Conservation (phyloP, 192 early-diverging fungal species). For the Backusella psychrophila region DNA sequence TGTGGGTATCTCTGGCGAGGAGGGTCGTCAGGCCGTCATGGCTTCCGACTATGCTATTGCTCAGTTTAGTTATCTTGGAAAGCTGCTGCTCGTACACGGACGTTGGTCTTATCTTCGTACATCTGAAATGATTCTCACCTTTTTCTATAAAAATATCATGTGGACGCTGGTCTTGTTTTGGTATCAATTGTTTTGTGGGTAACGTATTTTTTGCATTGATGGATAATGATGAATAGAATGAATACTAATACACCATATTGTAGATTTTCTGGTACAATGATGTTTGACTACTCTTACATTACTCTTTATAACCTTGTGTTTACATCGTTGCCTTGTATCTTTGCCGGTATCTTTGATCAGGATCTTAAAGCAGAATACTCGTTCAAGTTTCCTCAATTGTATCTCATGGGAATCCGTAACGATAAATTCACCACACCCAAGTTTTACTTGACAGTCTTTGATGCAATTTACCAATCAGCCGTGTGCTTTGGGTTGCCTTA, state of each 20-base stretch:
- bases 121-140: slow-evolving; percentile 60
- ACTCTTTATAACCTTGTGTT: slow-evolving; percentile 80
- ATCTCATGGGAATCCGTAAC: slow-evolving; percentile 60
- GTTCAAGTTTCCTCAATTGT: slow-evolving; percentile 69
- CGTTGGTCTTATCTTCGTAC: slow-evolving; percentile 63
- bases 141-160: slow-evolving; percentile 77
- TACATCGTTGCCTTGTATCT: slow-evolving; percentile 69
- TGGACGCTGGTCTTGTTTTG: slow-evolving; percentile 71
- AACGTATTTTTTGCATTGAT: slow-evolving; percentile 17
- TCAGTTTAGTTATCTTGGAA: slow-evolving; percentile 66
- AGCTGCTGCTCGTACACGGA: slow-evolving; percentile 71
- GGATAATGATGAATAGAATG: background rate
- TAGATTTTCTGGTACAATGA: slow-evolving; percentile 66
- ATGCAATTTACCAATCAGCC: slow-evolving; percentile 66
- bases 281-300: slow-evolving; percentile 79
- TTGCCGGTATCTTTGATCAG: slow-evolving; percentile 71
- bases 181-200: slow-evolving; percentile 82
- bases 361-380: slow-evolving; percentile 61
- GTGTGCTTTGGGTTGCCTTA: slow-evolving; percentile 61
- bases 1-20: slow-evolving; percentile 74
- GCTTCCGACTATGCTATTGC: slow-evolving; percentile 72
- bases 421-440: slow-evolving; percentile 59
- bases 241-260: slow-evolving; percentile 3
- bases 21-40: slow-evolving; percentile 77
- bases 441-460: slow-evolving; percentile 59